Conservation (phyloP, 139 green algal genomes). For the Edaphochlamys debaryana region DNA sequence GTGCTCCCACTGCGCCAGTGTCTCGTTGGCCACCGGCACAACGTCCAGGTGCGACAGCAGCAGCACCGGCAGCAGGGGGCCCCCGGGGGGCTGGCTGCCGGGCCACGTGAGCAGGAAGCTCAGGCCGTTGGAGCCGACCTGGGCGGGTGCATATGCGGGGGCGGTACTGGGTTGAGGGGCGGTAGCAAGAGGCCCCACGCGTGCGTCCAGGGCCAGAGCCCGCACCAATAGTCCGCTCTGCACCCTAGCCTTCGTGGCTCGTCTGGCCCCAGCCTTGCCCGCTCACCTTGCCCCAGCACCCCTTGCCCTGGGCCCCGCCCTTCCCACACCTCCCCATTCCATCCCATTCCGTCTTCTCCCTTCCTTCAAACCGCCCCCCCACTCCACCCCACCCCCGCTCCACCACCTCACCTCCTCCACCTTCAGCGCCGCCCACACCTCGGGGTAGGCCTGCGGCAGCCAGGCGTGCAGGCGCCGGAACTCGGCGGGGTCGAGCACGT, state of each 20-base stretch:
- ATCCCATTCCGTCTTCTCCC: no score
- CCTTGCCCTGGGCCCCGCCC: no score
- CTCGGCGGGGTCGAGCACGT: conserved; percentile 25
- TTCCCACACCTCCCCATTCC: no score
- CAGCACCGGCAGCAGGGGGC: conserved; percentile 59
- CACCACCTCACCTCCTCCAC: conserved; percentile 41
- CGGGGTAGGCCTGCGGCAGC: conserved; percentile 22
- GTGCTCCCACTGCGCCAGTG: conserved; percentile 59
- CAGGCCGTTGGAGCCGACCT: conserved; percentile 20
- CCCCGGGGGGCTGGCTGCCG: conserved; percentile 41
- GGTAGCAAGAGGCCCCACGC: no score
- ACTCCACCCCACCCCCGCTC: no score
- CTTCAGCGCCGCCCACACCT: conserved; percentile 40
- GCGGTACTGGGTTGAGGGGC: no score
- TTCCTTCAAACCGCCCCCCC: no score
- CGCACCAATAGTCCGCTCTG: no score
- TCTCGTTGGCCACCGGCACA: conserved; percentile 63
- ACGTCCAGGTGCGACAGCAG: conserved; percentile 81
- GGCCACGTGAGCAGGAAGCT: conserved; percentile 71
- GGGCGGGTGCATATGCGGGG: neutral
- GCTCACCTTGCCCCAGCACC: no score
- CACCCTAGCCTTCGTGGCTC: no score
- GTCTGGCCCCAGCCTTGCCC: no score
- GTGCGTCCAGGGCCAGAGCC: no score
- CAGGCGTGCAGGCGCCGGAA: conserved; percentile 40